Evolutionary conservation across 257 asterid genomes (phyloP).

Genomic region (Fraxinus pennsylvanica): DNA sequence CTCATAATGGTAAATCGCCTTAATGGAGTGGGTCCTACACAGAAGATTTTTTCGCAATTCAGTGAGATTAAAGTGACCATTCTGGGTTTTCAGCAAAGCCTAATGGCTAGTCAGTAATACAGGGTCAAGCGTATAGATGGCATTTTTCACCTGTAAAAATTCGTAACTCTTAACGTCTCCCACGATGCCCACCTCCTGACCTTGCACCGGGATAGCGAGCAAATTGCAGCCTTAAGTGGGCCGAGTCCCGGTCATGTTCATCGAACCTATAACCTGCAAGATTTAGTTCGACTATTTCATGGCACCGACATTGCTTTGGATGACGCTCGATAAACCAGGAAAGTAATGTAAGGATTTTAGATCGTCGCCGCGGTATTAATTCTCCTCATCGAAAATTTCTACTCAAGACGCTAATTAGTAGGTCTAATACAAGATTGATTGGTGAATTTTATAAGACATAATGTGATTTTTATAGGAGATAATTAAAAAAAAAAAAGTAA

Average conservation of each 20-base stretch:
- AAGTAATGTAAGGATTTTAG: too few species aligned
- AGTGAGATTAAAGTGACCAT: conserved; percentile 35
- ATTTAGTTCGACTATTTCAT: conserved; percentile 51
- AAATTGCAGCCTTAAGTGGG: conserved; percentile 54
- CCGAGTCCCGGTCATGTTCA: conserved; percentile 59
- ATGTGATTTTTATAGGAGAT: neutral
- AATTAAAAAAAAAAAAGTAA: neutral
- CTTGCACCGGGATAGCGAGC: conserved; percentile 68
- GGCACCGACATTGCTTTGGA: conserved; percentile 14
- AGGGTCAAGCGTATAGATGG: conserved; percentile 47
- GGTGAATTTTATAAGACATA: neutral
- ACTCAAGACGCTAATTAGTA: neutral
- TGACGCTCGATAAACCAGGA: neutral
- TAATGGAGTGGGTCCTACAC: conserved; percentile 51
- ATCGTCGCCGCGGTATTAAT: neutral
- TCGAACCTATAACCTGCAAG: conserved; percentile 73
- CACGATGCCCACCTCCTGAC: conserved; percentile 56
- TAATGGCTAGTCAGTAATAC: conserved; percentile 29
- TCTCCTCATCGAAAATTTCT: neutral
- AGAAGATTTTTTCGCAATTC: conserved; percentile 49
- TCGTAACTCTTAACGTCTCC: conserved; percentile 42
- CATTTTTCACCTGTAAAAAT: conserved; percentile 58
- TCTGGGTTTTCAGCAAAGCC: conserved; percentile 28
- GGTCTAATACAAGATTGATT: neutral
- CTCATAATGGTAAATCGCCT: conserved; percentile 8